Evolutionary conservation across 371 early-diverging fungal genomes (phyloP), one percentile per base, ranked within the genome.

Genomic region (Syncephalastrum monosporum): DNA sequence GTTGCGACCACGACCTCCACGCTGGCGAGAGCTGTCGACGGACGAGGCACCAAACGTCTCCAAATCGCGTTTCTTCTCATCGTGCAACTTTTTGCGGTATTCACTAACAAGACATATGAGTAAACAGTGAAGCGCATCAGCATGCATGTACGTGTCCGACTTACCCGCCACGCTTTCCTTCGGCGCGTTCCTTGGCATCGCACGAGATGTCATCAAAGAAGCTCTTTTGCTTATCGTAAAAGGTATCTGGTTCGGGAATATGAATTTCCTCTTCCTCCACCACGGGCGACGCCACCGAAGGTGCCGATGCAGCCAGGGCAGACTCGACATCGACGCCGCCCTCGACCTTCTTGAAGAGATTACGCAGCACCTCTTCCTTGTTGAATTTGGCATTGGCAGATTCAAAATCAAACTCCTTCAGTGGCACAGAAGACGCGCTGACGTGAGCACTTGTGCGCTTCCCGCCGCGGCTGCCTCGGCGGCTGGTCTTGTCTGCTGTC

Each of bases 181-280:
- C 82, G 54, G 64, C 71, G 64, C 91, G 82, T 60, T 94, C 95
- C 69, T 90, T 92, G 42, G 87, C 81, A 64, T 95, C 95, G 68
- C 94, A 93, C 24, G 95, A 94, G 60, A 96, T 96, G 71, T 95
- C 86, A 69, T 96, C 96, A 74, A 96, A 96, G 77, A 94, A 95
- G 23, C 90, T 89, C 55, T 82, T 81, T 21, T 67, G 79, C 50
- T 56, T 60, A 50, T 61, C 88, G 66, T 87, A 76, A 71, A 92
- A 88, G 4, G 71, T 68, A 42, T 77, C 74, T 1, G 81, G 58
- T 17, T 73, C 74, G 17, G 84, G 79, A 50, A 77, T 75, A 19
- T 75, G 59, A 25, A 82, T 69, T 33, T 70, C 74, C n/a, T 77
- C 80, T 4, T 79, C 81, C 21, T 71, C 73, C 4, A 33, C 38